Evolutionary conservation across 2,329 filamentous ascomycete genomes (phyloP), one percentile per base, ranked within the genome.

Genomic region (Whalleya microplaca): DNA sequence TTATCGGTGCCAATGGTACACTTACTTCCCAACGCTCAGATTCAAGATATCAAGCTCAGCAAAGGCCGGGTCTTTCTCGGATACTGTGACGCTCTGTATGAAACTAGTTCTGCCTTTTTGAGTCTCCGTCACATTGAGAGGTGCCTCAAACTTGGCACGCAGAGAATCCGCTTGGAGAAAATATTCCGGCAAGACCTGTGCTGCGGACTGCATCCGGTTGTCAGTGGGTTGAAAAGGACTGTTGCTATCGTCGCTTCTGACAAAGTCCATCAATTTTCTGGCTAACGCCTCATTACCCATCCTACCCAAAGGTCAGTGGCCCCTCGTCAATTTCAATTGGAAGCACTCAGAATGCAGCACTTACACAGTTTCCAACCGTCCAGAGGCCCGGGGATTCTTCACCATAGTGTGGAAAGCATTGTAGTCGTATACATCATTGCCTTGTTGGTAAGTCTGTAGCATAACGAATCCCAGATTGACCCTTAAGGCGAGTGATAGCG

Each of bases 21-120:
- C 68, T 59, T 65, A 72, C 74, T 65, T 71, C 50, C 69, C 67
- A 2, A 72, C 65, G 41, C 72, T 73, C 6, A 70, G 58, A n/a
- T 64, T 71, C 1, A 64, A 58, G 14, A 73, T 55, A 32, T 71
- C 66, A 20, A 68, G 58, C 20, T 61, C 60, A 4, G 66, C 23
- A 14, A 55, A 48, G 21, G 53, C 61, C 19, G 45, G 43, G 43
- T 53, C 42, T 5, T 46, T 20, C n/a, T 45, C 47, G 21, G 56
- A 49, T 4, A 57, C 48, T 27, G 43, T 65, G n/a, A 63, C 45
- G 9, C 52, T 53, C 7, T 45, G 47, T 8, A 64, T 21, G 1
- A 48, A 48, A 48, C 56, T 18, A 9, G 37, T 16, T 2, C 19
- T 19, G 16, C 46, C 46, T n/a, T 54, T 53, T 5, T 50, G 37